Conservation (phyloP, 139 green algal genomes). For the Parachlorella kessleri region DNA sequence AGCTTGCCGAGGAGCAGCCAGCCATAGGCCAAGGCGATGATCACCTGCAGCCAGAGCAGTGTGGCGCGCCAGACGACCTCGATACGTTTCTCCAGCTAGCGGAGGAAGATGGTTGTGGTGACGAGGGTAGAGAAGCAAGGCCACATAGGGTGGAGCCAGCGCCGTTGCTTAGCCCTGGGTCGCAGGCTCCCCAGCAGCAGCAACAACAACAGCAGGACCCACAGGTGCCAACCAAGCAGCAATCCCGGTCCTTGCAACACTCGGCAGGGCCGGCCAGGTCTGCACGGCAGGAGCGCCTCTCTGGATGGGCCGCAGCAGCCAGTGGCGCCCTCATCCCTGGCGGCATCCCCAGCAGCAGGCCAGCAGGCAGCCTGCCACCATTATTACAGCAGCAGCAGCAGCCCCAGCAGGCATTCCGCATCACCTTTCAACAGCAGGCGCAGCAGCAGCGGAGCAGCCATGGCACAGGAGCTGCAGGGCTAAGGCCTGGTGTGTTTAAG, state of each 20-base stretch:
- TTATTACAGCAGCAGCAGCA: conserved; percentile 9
- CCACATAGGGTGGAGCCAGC: neutral
- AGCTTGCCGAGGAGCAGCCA: neutral
- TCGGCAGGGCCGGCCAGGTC: too few relatives aligned
- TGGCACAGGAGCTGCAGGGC: neutral
- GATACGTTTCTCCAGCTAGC: conserved; percentile 6
- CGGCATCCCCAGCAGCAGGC: neutral
- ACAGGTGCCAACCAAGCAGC: too few relatives aligned
- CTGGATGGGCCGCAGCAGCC: neutral
- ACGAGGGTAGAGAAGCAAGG: neutral
- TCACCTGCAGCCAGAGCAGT: neutral
- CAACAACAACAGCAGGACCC: neutral
- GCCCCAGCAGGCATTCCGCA: neutral
- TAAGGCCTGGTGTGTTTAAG: conserved; percentile 12
- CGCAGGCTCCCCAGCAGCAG: neutral
- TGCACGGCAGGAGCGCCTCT: neutral
- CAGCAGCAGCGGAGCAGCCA: neutral
- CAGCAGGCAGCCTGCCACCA: neutral
- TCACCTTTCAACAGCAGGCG: neutral
- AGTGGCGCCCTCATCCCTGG: neutral
- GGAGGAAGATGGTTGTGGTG: neutral
- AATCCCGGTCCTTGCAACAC: too few relatives aligned
- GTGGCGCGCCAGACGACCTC: too few relatives aligned
- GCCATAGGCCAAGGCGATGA: neutral
- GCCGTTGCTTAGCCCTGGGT: too few relatives aligned